These are phyloP conservation scores for Polyporus arcularius DNA, from an alignment of 768 basidiomycete genomes.

Conservation along the genomic window DNA sequence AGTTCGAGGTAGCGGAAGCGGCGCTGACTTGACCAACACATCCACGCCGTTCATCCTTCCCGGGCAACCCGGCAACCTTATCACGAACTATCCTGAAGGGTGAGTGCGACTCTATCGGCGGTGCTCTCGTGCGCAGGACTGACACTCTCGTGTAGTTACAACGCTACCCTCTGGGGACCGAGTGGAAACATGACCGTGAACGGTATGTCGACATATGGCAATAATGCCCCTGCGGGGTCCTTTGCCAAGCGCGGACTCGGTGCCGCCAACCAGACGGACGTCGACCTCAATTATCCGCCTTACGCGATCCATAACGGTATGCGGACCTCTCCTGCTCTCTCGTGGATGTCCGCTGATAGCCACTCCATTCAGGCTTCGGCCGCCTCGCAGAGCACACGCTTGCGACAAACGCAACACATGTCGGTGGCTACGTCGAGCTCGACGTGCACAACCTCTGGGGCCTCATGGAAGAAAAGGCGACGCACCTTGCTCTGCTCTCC, in stretches of 20 bases:
- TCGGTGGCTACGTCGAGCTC: slow-evolving; percentile 60
- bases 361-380: neutral
- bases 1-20: slow-evolving; percentile 28
- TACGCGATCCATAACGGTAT: slow-evolving; percentile 60
- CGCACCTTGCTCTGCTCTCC: slow-evolving; percentile 60
- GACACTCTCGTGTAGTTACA: slow-evolving; percentile 57
- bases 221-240: slow-evolving; percentile 10
- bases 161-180: slow-evolving; percentile 58
- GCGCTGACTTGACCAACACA: slow-evolving; percentile 55
- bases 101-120: slow-evolving; percentile 26
- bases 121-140: neutral
- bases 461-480: slow-evolving; percentile 68
- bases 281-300: slow-evolving; percentile 51
- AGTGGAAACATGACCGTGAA: slow-evolving; percentile 73
- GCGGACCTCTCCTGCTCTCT: slow-evolving; percentile 30
- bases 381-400: neutral
- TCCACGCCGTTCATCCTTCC: slow-evolving; percentile 57
- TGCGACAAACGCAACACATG: slow-evolving; percentile 43
- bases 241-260: slow-evolving; percentile 24
- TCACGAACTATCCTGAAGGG: slow-evolving; percentile 72
- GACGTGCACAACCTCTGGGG: slow-evolving; percentile 70
- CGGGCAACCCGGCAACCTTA: slow-evolving; percentile 51
- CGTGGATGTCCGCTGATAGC: neutral
- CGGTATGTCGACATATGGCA: slow-evolving; percentile 67
- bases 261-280: slow-evolving; percentile 21